These are phyloP conservation scores for Xanthoconium purpureum DNA, from an alignment of 768 basidiomycete genomes.

Conservation along the genomic window DNA sequence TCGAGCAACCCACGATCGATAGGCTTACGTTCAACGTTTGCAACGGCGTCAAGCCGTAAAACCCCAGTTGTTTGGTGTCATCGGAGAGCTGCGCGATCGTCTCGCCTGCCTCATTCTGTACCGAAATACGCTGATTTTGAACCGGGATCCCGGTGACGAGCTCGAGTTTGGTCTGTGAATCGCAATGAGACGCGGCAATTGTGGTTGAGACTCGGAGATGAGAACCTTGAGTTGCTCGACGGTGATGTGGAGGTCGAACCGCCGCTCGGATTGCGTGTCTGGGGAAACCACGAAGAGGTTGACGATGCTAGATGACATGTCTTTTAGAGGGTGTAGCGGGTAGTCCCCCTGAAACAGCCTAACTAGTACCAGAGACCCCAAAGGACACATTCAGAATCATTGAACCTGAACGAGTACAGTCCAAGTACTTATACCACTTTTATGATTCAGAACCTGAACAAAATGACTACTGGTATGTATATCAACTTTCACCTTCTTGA, in stretches of 20 bases:
- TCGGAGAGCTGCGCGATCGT: slow-evolving; percentile 59
- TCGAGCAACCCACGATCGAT: background rate
- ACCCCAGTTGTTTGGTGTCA: slow-evolving; percentile 64
- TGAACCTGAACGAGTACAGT: too few relatives aligned
- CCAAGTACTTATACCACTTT: too few relatives aligned
- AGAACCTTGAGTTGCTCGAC: slow-evolving; percentile 80
- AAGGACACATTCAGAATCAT: too few relatives aligned
- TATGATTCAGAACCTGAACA: too few relatives aligned
- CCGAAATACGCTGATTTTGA: slow-evolving; percentile 62
- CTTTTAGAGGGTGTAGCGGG: too few relatives aligned
- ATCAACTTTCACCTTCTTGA: too few relatives aligned
- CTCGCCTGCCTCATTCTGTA: slow-evolving; percentile 56
- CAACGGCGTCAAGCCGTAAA: slow-evolving; percentile 70
- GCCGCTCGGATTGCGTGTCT: slow-evolving; percentile 88
- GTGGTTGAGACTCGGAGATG: slow-evolving; percentile 1
- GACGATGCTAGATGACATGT: slow-evolving; percentile 48
- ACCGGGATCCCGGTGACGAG: slow-evolving; percentile 87
- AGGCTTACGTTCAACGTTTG: slow-evolving; percentile 74
- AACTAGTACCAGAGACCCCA: too few relatives aligned
- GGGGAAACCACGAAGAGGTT: slow-evolving; percentile 80
- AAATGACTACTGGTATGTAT: too few relatives aligned
- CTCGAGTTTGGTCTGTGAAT: slow-evolving; percentile 70
- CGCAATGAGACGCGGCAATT: background rate
- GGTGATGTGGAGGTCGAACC: slow-evolving; percentile 71
- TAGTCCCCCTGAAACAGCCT: too few relatives aligned